Percentiles rank a stretch among this genome's conserved stretches.
Evolutionary conservation across 352 stramenopile species (phyloP).

Genomic region (Phytophthora podocarpi): DNA sequence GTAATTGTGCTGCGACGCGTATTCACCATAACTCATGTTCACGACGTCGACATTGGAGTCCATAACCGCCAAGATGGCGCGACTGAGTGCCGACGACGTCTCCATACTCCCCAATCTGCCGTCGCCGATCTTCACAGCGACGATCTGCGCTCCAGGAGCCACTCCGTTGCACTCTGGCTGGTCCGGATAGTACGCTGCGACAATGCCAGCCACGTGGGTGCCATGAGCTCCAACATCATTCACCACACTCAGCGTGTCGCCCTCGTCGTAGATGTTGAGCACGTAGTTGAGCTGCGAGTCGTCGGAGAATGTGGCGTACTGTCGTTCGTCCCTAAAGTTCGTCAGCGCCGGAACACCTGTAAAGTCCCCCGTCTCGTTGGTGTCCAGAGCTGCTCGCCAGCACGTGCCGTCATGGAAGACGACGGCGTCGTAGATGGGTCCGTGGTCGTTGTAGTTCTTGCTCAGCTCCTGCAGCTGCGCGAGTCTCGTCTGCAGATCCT

Average conservation of each 20-base stretch:
- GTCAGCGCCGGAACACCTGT: slow-evolving; percentile 61
- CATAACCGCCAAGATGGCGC: slow-evolving; percentile 92
- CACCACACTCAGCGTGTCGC: slow-evolving; percentile 93
- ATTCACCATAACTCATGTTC: slow-evolving; percentile 98
- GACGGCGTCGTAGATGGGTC: slow-evolving; percentile 93
- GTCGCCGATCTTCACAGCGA: slow-evolving; percentile 96
- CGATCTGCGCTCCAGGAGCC: slow-evolving; percentile 93
- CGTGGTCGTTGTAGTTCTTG: slow-evolving; percentile 89
- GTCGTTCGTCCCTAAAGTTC: slow-evolving; percentile 74
- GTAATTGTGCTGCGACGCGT: slow-evolving; percentile 84
- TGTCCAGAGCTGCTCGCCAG: slow-evolving; percentile 90
- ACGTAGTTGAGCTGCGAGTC: slow-evolving; percentile 94
- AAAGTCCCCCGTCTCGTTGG: slow-evolving; percentile 86
- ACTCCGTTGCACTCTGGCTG: slow-evolving; percentile 92
- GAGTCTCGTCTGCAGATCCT: slow-evolving; percentile 85
- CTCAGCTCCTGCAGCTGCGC: slow-evolving; percentile 71
- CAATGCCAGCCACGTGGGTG: slow-evolving; percentile 96
- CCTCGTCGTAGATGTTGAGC: slow-evolving; percentile 96
- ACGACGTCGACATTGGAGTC: slow-evolving; percentile 92
- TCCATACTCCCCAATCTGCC: slow-evolving; percentile 94
- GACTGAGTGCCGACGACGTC: slow-evolving; percentile 87
- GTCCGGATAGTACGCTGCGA: slow-evolving; percentile 89
- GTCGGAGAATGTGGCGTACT: slow-evolving; percentile 91
- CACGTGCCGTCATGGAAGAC: slow-evolving; percentile 85
- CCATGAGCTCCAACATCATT: slow-evolving; percentile 93